Conservation (phyloP, 352 stramenopile genomes). For the Phytophthora colocasiae region DNA sequence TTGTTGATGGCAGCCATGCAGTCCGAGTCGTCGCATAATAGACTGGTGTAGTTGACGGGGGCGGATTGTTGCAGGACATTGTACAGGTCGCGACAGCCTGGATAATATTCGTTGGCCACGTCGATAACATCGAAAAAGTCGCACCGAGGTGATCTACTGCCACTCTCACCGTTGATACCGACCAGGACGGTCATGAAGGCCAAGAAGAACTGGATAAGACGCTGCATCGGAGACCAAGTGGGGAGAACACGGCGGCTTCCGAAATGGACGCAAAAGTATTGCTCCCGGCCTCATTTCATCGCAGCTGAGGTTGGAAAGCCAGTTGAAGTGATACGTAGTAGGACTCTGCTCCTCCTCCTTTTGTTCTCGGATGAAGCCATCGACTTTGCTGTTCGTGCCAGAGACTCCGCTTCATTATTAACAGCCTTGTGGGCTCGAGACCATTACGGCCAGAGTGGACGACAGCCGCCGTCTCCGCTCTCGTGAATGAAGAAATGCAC, state of each 20-base stretch:
- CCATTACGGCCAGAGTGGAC: too few relatives aligned
- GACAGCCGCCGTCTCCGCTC: too few relatives aligned
- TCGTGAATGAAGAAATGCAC: too few relatives aligned
- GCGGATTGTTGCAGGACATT: slow-evolving; percentile 37
- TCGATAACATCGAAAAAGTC: slow-evolving; percentile 33
- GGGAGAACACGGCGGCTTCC: neutral
- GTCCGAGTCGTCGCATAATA: slow-evolving; percentile 26
- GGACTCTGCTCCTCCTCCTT: too few relatives aligned
- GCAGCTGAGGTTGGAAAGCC: neutral
- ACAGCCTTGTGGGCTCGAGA: too few relatives aligned
- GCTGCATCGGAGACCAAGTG: slow-evolving; percentile 6
- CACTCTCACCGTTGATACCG: slow-evolving; percentile 3
- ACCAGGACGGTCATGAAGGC: slow-evolving; percentile 10
- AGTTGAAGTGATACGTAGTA: too few relatives aligned
- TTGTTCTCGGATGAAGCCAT: too few relatives aligned
- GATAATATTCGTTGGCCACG: slow-evolving; percentile 34
- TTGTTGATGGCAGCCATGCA: slow-evolving; percentile 30
- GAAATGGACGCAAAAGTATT: slow-evolving; percentile 3
- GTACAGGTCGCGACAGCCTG: slow-evolving; percentile 32
- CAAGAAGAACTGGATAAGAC: slow-evolving; percentile 23
- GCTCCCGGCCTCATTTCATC: neutral
- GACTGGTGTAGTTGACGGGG: slow-evolving; percentile 34
- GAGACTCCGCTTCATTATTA: too few relatives aligned
- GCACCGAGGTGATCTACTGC: slow-evolving; percentile 7
- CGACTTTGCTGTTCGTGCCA: too few relatives aligned